phyloP scores from a whole-genome alignment of 352 stramenopile species.

The Aphanomyces astaci region DNA sequence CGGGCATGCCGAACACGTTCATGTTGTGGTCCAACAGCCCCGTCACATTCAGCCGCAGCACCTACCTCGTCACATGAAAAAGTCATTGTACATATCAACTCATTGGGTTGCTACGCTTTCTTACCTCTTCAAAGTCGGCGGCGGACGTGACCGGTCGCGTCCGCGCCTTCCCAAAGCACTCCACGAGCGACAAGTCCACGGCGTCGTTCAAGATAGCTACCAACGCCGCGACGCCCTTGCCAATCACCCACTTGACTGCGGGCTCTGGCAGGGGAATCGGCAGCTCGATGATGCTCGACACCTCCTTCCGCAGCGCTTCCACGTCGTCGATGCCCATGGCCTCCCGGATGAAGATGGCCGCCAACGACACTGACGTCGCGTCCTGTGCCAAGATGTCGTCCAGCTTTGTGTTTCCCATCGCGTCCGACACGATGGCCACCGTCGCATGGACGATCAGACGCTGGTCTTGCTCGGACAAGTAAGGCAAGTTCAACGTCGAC shows the following conservation, averaged over 20 bases:
- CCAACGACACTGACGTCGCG: background rate
- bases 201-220: slow-evolving; percentile 1
- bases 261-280: background rate
- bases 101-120: background rate
- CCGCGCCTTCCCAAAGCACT: slow-evolving; percentile 1
- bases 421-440: slow-evolving; percentile 3
- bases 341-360: slow-evolving; percentile 9
- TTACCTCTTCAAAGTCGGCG: background rate
- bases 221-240: background rate
- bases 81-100: background rate
- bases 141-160: background rate
- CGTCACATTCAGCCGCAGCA: background rate
- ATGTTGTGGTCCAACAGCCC: background rate
- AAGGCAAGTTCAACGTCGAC: background rate
- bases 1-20: background rate
- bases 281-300: background rate
- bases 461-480: slow-evolving; percentile 11
- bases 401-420: slow-evolving; percentile 4
- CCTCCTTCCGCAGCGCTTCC: background rate
- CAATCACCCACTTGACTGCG: background rate
- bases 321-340: slow-evolving; percentile 20
- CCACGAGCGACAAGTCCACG: background rate
- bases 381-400: slow-evolving; percentile 7
- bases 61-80: too few species aligned
- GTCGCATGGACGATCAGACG: background rate